phyloP scores from a whole-genome alignment of 2,329 filamentous ascomycete genomes.

The Thielaviopsis musarum region DNA sequence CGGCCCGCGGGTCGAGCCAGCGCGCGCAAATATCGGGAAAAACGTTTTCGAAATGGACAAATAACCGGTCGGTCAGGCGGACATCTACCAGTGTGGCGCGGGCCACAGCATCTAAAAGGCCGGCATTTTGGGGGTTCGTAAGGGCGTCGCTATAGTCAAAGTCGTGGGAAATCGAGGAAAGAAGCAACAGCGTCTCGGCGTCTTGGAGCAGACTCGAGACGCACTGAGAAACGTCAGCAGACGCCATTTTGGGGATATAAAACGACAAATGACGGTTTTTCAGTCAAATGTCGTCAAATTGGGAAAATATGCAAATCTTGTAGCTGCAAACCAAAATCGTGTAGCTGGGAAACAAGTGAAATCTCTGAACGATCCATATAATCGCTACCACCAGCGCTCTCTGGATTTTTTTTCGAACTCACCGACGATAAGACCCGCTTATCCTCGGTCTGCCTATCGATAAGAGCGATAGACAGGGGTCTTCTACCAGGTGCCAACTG shows the following conservation, averaged over 20 bases:
- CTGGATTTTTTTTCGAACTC: slow-evolving; percentile 8
- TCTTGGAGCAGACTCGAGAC: slow-evolving; percentile 12
- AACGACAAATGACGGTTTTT: background rate
- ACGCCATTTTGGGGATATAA: slow-evolving; percentile 11
- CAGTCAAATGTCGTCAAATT: background rate
- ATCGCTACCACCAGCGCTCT: background rate
- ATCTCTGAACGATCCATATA: slow-evolving; percentile 3
- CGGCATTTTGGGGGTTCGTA: slow-evolving; percentile 37
- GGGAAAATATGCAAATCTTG: background rate
- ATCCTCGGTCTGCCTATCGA: slow-evolving; percentile 8
- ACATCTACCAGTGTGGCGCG: slow-evolving; percentile 47
- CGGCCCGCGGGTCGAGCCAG: slow-evolving; percentile 41
- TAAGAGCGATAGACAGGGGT: slow-evolving; percentile 3
- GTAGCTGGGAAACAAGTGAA: background rate
- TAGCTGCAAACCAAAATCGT: background rate
- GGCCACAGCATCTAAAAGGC: slow-evolving; percentile 56
- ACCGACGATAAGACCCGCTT: slow-evolving; percentile 8
- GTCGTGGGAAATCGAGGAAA: slow-evolving; percentile 30
- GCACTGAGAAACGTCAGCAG: slow-evolving; percentile 11
- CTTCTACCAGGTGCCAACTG: background rate
- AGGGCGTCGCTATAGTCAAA: slow-evolving; percentile 19
- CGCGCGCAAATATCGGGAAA: slow-evolving; percentile 71
- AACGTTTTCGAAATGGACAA: slow-evolving; percentile 54
- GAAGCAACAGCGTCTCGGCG: slow-evolving; percentile 14
- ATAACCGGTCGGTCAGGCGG: slow-evolving; percentile 54